A percentile compares a stretch with the other conserved stretches of the same genome.
Evolutionary conservation across 768 basidiomycete genomes (phyloP).

Genomic region (Termitomyces sp.): DNA sequence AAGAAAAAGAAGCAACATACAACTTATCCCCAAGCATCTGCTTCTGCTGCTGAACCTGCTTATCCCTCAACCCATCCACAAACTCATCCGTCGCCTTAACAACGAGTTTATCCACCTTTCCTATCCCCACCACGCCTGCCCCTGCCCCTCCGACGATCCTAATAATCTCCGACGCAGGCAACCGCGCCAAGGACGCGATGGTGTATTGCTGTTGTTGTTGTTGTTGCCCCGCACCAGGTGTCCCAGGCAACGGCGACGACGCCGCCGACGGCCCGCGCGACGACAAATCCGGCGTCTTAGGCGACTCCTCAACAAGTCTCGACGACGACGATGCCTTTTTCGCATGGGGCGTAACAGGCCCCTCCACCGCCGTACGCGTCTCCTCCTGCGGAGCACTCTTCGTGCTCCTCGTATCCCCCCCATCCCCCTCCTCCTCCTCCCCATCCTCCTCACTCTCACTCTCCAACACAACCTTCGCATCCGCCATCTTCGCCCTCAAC

Average conservation of each 20-base stretch:
- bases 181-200: conserved; percentile 62
- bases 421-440: background rate
- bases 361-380: too few relatives aligned
- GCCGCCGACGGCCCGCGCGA: conserved; percentile 71
- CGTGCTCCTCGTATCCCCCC: too few relatives aligned
- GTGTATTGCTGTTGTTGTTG: conserved; percentile 55
- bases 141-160: conserved; percentile 48
- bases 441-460: conserved; percentile 59
- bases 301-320: conserved; percentile 43
- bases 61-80: conserved; percentile 56
- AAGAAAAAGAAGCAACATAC: conserved; percentile 28
- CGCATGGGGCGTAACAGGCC: conserved; percentile 59
- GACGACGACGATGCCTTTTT: conserved; percentile 34
- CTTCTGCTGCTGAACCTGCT: conserved; percentile 61
- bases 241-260: conserved; percentile 65
- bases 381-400: too few relatives aligned
- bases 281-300: conserved; percentile 74
- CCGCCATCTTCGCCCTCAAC: conserved; percentile 70
- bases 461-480: conserved; percentile 80
- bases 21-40: conserved; percentile 80
- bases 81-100: conserved; percentile 71
- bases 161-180: conserved; percentile 77
- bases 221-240: conserved; percentile 39
- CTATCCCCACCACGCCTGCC: conserved; percentile 51
- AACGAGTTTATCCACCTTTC: conserved; percentile 68